phyloP scores from a whole-genome alignment of 176 grass and related monocot species.

The Neostapfia colusana region DNA sequence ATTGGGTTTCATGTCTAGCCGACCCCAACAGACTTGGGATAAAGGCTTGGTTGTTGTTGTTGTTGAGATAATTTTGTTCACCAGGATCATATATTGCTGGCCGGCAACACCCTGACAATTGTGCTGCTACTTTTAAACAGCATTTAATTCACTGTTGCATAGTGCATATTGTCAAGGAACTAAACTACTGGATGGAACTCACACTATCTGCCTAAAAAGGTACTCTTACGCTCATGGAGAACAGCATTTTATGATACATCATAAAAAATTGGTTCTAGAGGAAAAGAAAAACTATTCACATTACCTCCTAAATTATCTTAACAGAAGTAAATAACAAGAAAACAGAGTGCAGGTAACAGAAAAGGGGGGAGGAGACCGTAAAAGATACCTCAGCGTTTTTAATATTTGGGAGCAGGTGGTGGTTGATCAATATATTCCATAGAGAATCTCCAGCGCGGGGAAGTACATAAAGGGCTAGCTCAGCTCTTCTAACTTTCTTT shows the following conservation, averaged over 20 bases:
- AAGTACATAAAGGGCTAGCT: conserved; percentile 93
- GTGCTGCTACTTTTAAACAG: not conserved
- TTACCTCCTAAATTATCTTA: conserved; percentile 2
- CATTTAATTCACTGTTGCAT: not conserved
- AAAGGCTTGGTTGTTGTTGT: too few relatives aligned
- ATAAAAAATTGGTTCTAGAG: conserved; percentile 5
- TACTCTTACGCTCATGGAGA: not conserved
- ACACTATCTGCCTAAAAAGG: not conserved
- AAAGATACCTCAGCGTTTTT: conserved; percentile 83
- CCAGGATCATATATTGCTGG: conserved; percentile 1
- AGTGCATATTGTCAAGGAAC: conserved; percentile 1
- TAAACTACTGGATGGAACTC: not conserved
- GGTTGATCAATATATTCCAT: conserved; percentile 92
- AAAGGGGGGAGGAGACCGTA: not conserved
- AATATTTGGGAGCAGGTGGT: conserved; percentile 75
- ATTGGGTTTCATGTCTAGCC: too few relatives aligned
- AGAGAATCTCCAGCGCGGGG: conserved; percentile 92
- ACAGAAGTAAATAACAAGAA: conserved; percentile 29
- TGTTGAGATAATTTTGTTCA: not conserved
- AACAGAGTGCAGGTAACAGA: not conserved
- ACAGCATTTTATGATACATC: not conserved
- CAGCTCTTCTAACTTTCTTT: conserved; percentile 90
- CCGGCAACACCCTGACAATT: not conserved
- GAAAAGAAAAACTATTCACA: not conserved
- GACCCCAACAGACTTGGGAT: too few relatives aligned